A percentile compares a stretch with the other conserved stretches of the same genome.
Conservation (phyloP, 1,284 basidiomycete species). For the Boletus semigastroideus region DNA sequence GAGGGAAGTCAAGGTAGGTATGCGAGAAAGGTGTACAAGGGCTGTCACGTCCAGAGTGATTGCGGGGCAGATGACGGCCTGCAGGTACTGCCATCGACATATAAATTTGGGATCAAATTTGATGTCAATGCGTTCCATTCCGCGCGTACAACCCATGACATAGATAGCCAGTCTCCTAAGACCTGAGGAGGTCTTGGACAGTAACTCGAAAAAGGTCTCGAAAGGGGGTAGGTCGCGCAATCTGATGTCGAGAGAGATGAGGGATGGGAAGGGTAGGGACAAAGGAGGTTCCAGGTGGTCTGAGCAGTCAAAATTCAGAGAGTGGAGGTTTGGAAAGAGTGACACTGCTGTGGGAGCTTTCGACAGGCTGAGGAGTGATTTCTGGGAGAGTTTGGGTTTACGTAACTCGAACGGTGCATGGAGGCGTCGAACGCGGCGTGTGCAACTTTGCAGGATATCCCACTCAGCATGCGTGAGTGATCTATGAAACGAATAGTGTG, state of each 20-base stretch:
- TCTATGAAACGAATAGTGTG: neutral
- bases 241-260: neutral
- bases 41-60: too few species aligned
- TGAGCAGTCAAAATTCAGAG: neutral
- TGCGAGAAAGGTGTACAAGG: too few species aligned
- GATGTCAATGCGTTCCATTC: neutral
- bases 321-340: neutral
- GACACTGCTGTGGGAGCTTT: neutral
- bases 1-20: too few species aligned
- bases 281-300: too few species aligned
- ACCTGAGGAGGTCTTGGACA: neutral
- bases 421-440: neutral
- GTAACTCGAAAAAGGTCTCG: neutral
- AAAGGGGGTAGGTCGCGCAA: neutral
- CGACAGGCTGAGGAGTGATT: neutral
- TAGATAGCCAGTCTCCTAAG: neutral
- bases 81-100: neutral
- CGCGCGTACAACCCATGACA: too few species aligned
- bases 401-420: accelerated
- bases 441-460: neutral
- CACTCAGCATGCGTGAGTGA: neutral
- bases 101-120: neutral
- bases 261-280: neutral
- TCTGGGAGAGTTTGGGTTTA: neutral
- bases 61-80: neutral